Evolutionary conservation across 257 asterid genomes (phyloP).

Genomic region (Catharanthus roseus): DNA sequence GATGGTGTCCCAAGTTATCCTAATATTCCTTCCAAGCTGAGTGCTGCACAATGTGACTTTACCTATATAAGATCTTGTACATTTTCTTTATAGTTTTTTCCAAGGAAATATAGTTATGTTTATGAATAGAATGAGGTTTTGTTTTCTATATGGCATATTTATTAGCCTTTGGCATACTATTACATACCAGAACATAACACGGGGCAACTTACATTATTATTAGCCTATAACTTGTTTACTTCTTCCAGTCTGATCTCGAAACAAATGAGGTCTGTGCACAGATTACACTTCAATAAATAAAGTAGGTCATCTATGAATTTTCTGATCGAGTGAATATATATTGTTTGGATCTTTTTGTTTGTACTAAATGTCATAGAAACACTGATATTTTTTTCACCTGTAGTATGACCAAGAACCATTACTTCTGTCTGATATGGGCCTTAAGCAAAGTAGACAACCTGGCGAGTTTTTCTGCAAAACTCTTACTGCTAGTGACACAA

Average conservation of each 20-base stretch:
- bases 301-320: constrained; percentile 28
- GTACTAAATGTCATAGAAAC: not conserved
- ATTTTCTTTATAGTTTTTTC: constrained; percentile 3
- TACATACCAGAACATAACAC: not conserved
- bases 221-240: not conserved
- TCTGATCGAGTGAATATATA: not conserved
- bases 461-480: constrained; percentile 93
- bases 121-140: not conserved
- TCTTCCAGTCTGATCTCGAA: constrained; percentile 81
- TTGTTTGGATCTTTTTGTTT: not conserved
- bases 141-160: not conserved
- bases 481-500: constrained; percentile 95
- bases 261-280: constrained; percentile 97
- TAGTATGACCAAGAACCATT: constrained; percentile 92
- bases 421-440: constrained; percentile 74
- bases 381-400: constrained; percentile 15
- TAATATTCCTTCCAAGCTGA: constrained; percentile 84
- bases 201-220: not conserved
- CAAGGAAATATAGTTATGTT: not conserved
- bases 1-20: constrained; percentile 89
- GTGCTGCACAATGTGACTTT: constrained; percentile 85
- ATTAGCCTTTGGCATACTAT: not conserved
- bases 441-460: constrained; percentile 77
- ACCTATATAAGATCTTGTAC: constrained; percentile 49
- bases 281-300: constrained; percentile 85